These are phyloP conservation scores for Cyberlindnera mississippiensis DNA, from an alignment of 805 yeast genomes.

Conservation along the genomic window DNA sequence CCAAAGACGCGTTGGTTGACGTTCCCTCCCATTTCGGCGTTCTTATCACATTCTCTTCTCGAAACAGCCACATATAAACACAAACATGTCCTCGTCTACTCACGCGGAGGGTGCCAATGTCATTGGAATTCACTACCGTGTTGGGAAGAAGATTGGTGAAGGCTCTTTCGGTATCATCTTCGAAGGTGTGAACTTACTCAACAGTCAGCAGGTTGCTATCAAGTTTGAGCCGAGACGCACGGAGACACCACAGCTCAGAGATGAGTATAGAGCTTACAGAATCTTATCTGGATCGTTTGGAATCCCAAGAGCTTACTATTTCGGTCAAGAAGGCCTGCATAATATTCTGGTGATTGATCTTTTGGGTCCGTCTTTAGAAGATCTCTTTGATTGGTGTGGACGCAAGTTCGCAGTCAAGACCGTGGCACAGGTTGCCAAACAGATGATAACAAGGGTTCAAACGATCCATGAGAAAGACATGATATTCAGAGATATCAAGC, in stretches of 20 bases:
- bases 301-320: constrained; percentile 94
- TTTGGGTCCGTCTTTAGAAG: constrained; percentile 94
- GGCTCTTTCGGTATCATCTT: constrained; percentile 98
- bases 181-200: constrained; percentile 90
- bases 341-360: constrained; percentile 91
- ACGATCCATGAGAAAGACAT: constrained; percentile 84
- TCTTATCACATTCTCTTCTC: constrained; percentile 3
- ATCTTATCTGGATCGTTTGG: constrained; percentile 79
- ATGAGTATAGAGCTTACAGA: constrained; percentile 94
- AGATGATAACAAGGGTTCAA: constrained; percentile 87
- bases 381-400: constrained; percentile 97
- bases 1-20: too few relatives aligned
- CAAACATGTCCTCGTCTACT: constrained; percentile 4
- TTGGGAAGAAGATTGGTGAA: constrained; percentile 97
- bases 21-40: background rate
- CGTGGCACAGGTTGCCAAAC: constrained; percentile 89
- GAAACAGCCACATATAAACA: background rate
- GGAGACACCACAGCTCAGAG: constrained; percentile 96
- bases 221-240: constrained; percentile 96
- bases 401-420: constrained; percentile 84
- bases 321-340: constrained; percentile 97
- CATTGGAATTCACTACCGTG: constrained; percentile 94
- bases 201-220: constrained; percentile 91
- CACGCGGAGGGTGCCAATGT: constrained; percentile 27
- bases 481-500: constrained; percentile 95